Conservation (phyloP, 495 filamentous ascomycete species). For the Penicillium ucsense region DNA sequence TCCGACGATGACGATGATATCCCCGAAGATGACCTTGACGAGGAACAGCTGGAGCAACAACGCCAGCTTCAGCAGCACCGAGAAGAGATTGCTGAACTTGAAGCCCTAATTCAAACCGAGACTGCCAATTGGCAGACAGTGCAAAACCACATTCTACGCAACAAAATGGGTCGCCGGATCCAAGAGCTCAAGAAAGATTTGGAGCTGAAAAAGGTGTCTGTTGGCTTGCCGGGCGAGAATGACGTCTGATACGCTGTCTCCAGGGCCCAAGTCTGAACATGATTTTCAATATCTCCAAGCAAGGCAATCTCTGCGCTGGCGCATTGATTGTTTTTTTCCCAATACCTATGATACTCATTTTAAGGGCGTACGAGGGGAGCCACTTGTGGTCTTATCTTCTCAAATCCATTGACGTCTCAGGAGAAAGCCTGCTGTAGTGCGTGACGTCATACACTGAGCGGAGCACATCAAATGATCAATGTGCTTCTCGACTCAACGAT, state of each 20-base stretch:
- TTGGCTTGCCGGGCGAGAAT: constrained; percentile 32
- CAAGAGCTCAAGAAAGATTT: constrained; percentile 39
- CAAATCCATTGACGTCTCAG: background rate
- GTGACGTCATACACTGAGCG: constrained; percentile 16
- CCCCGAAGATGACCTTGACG: constrained; percentile 53
- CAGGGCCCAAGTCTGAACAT: background rate
- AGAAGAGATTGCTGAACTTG: constrained; percentile 41
- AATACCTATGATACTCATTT: background rate
- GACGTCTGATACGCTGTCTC: constrained; percentile 11
- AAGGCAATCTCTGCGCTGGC: background rate
- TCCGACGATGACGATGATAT: constrained; percentile 55
- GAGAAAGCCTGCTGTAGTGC: constrained; percentile 1
- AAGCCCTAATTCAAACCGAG: constrained; percentile 35
- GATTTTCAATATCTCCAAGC: background rate
- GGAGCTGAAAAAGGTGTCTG: constrained; percentile 38
- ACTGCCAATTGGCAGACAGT: constrained; percentile 33
- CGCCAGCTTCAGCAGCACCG: constrained; percentile 40
- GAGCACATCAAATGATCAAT: background rate
- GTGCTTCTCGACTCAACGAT: background rate
- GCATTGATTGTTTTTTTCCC: background rate
- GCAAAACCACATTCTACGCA: constrained; percentile 38
- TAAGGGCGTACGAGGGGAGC: background rate
- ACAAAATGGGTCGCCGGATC: constrained; percentile 40
- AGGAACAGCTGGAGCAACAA: constrained; percentile 38
- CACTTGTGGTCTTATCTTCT: too few relatives aligned